phyloP scores from a whole-genome alignment of 768 basidiomycete species.

The Mycena albidolilacea region DNA sequence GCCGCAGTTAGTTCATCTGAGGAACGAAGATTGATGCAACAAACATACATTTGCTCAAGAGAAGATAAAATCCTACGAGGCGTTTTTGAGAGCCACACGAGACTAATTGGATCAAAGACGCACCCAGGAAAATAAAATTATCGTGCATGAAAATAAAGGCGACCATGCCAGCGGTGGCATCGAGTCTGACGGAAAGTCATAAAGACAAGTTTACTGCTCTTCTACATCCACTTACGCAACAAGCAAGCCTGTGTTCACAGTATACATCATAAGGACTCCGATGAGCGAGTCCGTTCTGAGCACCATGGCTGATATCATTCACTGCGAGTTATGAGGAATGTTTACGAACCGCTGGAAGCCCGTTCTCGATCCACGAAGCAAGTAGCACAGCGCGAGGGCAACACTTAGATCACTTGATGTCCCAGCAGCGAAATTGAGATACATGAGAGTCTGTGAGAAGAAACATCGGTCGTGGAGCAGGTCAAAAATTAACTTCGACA shows the following conservation, averaged over 20 bases:
- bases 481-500: neutral
- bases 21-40: neutral
- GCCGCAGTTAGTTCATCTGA: neutral
- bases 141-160: constrained; percentile 66
- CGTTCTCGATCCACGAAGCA: constrained; percentile 64
- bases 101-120: constrained; percentile 25
- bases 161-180: constrained; percentile 62
- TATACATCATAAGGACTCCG: constrained; percentile 63
- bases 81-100: neutral
- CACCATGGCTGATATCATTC: constrained; percentile 36
- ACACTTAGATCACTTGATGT: constrained; percentile 68
- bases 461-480: constrained; percentile 13
- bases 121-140: constrained; percentile 68
- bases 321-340: neutral
- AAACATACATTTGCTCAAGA: constrained; percentile 66
- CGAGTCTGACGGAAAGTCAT: constrained; percentile 51
- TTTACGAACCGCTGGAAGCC: constrained; percentile 61
- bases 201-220: neutral
- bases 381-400: constrained; percentile 63
- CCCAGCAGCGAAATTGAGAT: constrained; percentile 65
- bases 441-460: constrained; percentile 60
- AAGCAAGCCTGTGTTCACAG: constrained; percentile 68
- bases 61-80: constrained; percentile 60
- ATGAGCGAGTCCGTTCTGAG: constrained; percentile 67
- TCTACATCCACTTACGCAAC: constrained; percentile 55